A percentile compares a stretch with the other conserved stretches of the same genome.
phyloP scores from a whole-genome alignment of 225 moss, liverwort and hornwort genomes.

The Neckera pumila region DNA sequence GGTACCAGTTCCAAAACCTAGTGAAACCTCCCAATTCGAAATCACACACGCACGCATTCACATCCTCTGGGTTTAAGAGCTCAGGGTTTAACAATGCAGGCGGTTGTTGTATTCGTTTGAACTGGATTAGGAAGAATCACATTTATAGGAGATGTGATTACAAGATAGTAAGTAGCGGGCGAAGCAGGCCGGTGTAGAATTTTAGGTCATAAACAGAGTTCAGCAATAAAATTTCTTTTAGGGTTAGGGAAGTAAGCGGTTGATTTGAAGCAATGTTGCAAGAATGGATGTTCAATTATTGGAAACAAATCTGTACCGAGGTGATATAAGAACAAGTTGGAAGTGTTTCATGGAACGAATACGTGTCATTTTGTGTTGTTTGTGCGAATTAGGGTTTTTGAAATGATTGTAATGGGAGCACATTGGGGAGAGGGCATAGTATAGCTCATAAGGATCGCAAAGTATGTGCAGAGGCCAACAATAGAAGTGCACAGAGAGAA shows the following conservation, averaged over 20 bases:
- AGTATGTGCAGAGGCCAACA: slow-evolving; percentile 53
- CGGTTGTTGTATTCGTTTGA: background rate
- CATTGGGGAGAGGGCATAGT: background rate
- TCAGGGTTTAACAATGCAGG: background rate
- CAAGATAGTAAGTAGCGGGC: background rate
- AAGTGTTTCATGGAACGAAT: background rate
- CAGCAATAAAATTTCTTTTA: background rate
- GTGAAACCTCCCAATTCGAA: background rate
- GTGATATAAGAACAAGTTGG: background rate
- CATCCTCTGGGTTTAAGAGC: background rate
- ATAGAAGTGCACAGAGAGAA: slow-evolving; percentile 78
- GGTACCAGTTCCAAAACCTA: slow-evolving; percentile 7
- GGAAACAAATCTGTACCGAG: background rate
- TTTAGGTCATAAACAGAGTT: background rate
- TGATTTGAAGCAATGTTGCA: background rate
- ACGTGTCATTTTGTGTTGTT: background rate
- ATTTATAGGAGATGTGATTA: background rate
- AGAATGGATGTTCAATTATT: background rate
- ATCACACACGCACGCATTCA: background rate
- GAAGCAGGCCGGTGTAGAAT: background rate
- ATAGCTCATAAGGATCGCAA: background rate
- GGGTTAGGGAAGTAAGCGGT: background rate
- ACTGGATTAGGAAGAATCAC: background rate
- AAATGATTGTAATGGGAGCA: background rate
- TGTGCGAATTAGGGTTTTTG: background rate